phyloP scores from a whole-genome alignment of 345 rosid species.

The Bruguiera sexangula region DNA sequence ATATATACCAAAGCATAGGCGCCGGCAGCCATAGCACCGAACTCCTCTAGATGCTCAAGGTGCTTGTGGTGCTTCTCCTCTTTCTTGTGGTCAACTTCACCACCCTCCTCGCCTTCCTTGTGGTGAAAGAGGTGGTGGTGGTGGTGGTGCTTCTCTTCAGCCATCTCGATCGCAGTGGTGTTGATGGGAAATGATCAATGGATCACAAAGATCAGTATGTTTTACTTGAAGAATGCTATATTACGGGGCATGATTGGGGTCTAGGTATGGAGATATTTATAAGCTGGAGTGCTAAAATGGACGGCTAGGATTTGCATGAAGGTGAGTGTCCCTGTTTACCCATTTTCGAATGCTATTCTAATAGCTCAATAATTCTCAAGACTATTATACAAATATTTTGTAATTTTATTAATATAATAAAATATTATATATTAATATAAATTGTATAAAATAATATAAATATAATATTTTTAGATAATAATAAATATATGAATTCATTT shows the following conservation, averaged over 20 bases:
- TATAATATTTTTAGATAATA: too few relatives aligned
- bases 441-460: too few relatives aligned
- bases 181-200: not conserved
- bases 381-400: too few relatives aligned
- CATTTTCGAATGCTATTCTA: too few relatives aligned
- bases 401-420: too few relatives aligned
- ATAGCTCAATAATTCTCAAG: too few relatives aligned
- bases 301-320: too few relatives aligned
- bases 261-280: slow-evolving; percentile 1
- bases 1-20: slow-evolving; percentile 52
- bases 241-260: not conserved
- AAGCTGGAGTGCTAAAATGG: too few relatives aligned
- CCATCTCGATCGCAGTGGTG: slow-evolving; percentile 22
- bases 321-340: too few relatives aligned
- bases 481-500: too few relatives aligned
- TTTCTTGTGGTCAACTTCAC: slow-evolving; percentile 36
- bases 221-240: not conserved
- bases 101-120: slow-evolving; percentile 30
- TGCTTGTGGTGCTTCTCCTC: slow-evolving; percentile 70
- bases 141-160: slow-evolving; percentile 45
- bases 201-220: not conserved
- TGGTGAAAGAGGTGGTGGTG: slow-evolving; percentile 45
- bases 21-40: slow-evolving; percentile 42
- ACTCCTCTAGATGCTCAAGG: slow-evolving; percentile 45
- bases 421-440: too few relatives aligned